Base-by-base conservation (phyloP, 2,329 filamentous ascomycete genomes). In the Cladosporium sp. region DNA sequence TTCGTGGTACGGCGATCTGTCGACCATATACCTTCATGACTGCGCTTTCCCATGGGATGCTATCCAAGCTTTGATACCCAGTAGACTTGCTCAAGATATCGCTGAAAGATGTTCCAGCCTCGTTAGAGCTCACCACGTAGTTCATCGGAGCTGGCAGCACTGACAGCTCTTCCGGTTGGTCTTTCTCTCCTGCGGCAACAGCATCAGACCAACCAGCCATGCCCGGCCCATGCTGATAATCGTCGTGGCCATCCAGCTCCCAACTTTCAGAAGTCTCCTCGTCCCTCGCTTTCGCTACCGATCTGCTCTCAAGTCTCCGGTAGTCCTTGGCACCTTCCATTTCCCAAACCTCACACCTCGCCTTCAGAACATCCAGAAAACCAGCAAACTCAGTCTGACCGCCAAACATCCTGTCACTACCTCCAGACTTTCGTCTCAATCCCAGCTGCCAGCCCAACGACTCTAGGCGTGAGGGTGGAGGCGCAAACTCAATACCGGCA, bases 271-370 rank as follows among this genome's bases (percentile, higher is more conserved):
- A 66, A 7, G 36, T 68, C 34, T 68, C 57, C 24, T 71, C 62
- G 26, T 66, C 65, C 52, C 65, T 70, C 3, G 66, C 58, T 1
- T 74, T 70, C 8, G 74, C 69, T 12, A 72, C 61, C 32, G 68
- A 70, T 18, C 78, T 78, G 34, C 75, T 78, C 63, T 90, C 87
- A 60, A 84, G 80, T 70, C 91, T 82, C 82, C 90, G 71, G 67
- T 82, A 94, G 74, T 95, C 92, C 65, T 82, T 86, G 1, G 85
- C 85, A 1, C 90, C 88, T 70, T 92, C 90, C 86, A 94, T 93
- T 74, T 93, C 89, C 90, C 90, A 93, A 59, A 93, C 88, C 72
- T 94, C 91, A 74, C 92, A 94, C 64, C 91, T 83, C 11, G 90
- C 89, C 74, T 90, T 91, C 41, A 94, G 76, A 0, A 94, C 88